Evolutionary conservation across 192 early-diverging fungal genomes (phyloP).

Genomic region (Pecoramyces ruminantium): DNA sequence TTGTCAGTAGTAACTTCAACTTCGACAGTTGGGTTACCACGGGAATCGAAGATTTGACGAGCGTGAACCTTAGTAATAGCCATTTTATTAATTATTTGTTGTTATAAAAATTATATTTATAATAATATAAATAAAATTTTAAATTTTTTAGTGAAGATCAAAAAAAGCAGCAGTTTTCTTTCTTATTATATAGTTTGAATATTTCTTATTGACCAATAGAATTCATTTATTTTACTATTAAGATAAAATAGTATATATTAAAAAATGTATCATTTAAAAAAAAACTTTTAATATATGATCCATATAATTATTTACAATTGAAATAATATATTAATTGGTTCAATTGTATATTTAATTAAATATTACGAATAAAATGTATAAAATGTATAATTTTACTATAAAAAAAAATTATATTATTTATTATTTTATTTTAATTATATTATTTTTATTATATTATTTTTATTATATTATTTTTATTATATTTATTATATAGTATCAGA

Average conservation of each 20-base stretch:
- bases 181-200: not conserved
- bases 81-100: constrained; percentile 20
- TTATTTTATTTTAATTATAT: too few relatives aligned
- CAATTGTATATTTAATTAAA: too few relatives aligned
- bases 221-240: not conserved
- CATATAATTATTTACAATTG: too few relatives aligned
- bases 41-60: constrained; percentile 97
- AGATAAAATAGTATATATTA: not conserved
- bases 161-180: not conserved
- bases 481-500: not conserved
- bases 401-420: too few relatives aligned
- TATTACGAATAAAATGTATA: too few relatives aligned
- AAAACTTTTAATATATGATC: too few relatives aligned
- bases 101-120: not conserved
- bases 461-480: too few relatives aligned
- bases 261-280: not conserved
- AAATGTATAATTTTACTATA: too few relatives aligned
- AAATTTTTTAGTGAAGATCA: not conserved
- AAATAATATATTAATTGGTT: too few relatives aligned
- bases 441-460: too few relatives aligned
- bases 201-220: not conserved
- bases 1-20: constrained; percentile 88
- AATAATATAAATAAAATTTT: not conserved
- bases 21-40: constrained; percentile 97
- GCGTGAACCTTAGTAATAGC: constrained; percentile 60